Conservation (phyloP, 306 rosid species). For the Castanea mollissima region DNA sequence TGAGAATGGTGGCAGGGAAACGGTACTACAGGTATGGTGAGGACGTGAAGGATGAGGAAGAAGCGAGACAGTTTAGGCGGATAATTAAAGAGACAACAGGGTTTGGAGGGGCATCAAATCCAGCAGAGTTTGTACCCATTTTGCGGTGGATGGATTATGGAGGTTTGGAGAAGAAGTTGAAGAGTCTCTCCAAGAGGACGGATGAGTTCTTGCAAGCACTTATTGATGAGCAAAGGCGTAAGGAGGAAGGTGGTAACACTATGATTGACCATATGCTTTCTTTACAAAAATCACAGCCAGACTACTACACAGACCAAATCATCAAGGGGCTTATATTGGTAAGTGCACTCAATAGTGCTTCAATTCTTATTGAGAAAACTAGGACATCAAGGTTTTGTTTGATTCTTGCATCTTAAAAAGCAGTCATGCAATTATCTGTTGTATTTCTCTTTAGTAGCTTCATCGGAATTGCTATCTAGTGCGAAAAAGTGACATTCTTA, state of each 20-base stretch:
- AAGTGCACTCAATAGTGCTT: neutral
- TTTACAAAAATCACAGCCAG: constrained; percentile 20
- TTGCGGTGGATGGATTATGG: constrained; percentile 35
- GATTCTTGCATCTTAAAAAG: too few species aligned
- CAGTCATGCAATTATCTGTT: too few species aligned
- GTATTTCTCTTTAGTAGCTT: too few species aligned
- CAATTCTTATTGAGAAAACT: neutral
- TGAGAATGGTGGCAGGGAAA: constrained; percentile 71
- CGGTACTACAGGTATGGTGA: constrained; percentile 48
- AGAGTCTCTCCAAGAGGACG: constrained; percentile 16
- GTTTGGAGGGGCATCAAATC: constrained; percentile 22
- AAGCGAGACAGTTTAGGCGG: constrained; percentile 42
- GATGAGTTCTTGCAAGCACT: constrained; percentile 26
- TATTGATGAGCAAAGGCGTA: constrained; percentile 8
- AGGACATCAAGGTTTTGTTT: too few species aligned
- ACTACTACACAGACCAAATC: constrained; percentile 17
- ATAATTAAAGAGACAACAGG: constrained; percentile 18
- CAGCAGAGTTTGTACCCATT: constrained; percentile 43
- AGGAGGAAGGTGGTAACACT: neutral
- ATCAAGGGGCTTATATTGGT: constrained; percentile 29
- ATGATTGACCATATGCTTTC: constrained; percentile 14
- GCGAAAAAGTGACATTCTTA: too few species aligned
- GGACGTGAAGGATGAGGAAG: constrained; percentile 26
- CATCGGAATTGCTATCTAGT: too few species aligned
- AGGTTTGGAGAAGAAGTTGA: constrained; percentile 12